These are phyloP conservation scores for Macrocybe gigantea DNA, from an alignment of 768 basidiomycete genomes.

Conservation along the genomic window DNA sequence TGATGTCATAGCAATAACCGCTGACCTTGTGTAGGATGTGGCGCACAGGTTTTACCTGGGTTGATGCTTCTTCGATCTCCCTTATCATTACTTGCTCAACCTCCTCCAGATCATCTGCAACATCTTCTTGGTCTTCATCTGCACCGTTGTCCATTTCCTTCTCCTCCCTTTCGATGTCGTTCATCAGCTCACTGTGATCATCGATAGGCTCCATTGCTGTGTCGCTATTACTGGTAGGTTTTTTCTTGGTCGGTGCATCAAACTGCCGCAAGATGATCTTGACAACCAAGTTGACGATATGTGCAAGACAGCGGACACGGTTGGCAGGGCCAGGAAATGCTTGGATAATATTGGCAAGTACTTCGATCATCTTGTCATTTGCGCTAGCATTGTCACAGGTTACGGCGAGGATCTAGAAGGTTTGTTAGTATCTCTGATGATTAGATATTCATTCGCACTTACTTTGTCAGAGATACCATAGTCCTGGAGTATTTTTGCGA, in stretches of 20 bases:
- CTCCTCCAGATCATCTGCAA: no score
- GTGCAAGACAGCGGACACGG: slow-evolving; percentile 12
- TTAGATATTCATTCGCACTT: slow-evolving; percentile 3
- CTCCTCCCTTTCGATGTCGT: slow-evolving; percentile 1
- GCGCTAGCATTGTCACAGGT: slow-evolving; percentile 4
- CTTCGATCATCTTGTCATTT: slow-evolving; percentile 6
- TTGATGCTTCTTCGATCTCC: no score
- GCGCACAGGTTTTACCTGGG: no score
- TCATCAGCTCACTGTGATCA: background rate
- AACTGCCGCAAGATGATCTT: slow-evolving; percentile 21
- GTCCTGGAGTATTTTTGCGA: slow-evolving; percentile 18
- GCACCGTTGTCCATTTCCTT: background rate
- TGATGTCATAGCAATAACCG: no score
- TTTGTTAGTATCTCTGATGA: no score
- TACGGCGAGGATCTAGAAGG: background rate
- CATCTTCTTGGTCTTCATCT: no score
- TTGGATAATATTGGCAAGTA: background rate
- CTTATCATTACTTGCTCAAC: no score
- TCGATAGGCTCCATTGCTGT: no score
- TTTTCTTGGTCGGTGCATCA: slow-evolving; percentile 14
- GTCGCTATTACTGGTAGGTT: background rate
- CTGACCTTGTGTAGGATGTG: no score
- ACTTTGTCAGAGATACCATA: slow-evolving; percentile 27
- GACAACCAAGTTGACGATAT: slow-evolving; percentile 12
- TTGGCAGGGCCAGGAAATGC: slow-evolving; percentile 1